Evolutionary conservation across 2,329 filamentous ascomycete genomes (phyloP).

Genomic region (Cladosporium oxysporum): DNA sequence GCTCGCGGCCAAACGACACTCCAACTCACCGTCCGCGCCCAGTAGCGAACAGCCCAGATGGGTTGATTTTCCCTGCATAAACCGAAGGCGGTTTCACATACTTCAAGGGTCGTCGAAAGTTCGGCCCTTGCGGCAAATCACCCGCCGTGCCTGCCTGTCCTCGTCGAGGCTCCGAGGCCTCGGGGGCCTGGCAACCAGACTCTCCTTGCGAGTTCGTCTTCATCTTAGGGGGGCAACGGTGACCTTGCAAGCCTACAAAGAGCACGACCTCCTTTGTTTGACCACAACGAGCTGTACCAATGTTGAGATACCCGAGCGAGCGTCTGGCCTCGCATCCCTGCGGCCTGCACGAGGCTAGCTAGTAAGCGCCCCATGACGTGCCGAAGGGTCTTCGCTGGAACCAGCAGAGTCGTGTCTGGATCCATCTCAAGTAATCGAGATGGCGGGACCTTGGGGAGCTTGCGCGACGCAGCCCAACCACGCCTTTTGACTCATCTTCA

Average conservation of each 20-base stretch:
- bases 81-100: slow-evolving; percentile 17
- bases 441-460: slow-evolving; percentile 17
- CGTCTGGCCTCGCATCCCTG: slow-evolving; percentile 19
- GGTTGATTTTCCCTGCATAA: slow-evolving; percentile 17
- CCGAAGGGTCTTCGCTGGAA: slow-evolving; percentile 19
- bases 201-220: not conserved
- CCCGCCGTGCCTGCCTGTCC: slow-evolving; percentile 10
- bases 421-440: slow-evolving; percentile 17
- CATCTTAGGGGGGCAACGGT: not conserved
- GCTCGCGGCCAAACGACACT: slow-evolving; percentile 2
- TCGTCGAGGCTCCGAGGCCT: not conserved
- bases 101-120: slow-evolving; percentile 19
- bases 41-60: not conserved
- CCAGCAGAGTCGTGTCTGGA: slow-evolving; percentile 18
- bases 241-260: not conserved
- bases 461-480: slow-evolving; percentile 8
- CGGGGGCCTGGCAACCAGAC: not conserved
- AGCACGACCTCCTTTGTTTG: not conserved
- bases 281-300: not conserved
- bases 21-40: not conserved
- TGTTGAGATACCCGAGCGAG: slow-evolving; percentile 14
- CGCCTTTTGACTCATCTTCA: slow-evolving; percentile 19
- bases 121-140: slow-evolving; percentile 19
- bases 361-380: slow-evolving; percentile 18
- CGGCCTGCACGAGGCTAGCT: slow-evolving; percentile 20